These are phyloP conservation scores for Cenococcum geophilum DNA, from an alignment of 495 filamentous ascomycete genomes.

Conservation along the genomic window DNA sequence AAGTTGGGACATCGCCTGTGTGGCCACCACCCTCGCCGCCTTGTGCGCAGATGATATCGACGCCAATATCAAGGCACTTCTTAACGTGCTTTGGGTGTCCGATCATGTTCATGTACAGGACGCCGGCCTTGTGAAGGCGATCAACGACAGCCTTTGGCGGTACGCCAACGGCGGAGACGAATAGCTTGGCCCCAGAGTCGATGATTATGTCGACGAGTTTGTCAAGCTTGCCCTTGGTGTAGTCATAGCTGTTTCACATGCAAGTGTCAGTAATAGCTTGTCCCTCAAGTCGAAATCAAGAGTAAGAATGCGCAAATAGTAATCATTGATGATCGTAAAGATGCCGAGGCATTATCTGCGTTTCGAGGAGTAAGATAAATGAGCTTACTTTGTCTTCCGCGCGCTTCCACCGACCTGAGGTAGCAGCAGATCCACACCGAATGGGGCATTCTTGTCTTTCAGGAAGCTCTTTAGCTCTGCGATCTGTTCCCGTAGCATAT, in stretches of 20 bases:
- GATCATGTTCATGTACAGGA: conserved; percentile 99
- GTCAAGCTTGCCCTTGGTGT: conserved; percentile 97
- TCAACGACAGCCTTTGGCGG: conserved; percentile 86
- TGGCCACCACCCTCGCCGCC: conserved; percentile 90
- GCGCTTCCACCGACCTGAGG: conserved; percentile 92
- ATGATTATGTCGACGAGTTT: conserved; percentile 90
- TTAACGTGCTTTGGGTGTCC: conserved; percentile 95
- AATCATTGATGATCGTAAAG: not conserved
- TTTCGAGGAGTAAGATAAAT: not conserved
- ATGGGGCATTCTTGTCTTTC: conserved; percentile 93
- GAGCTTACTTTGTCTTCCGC: conserved; percentile 81
- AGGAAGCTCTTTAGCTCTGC: conserved; percentile 87
- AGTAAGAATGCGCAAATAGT: not conserved
- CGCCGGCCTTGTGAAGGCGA: conserved; percentile 73
- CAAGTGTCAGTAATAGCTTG: conserved; percentile 7
- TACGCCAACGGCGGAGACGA: conserved; percentile 94
- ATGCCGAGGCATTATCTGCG: not conserved
- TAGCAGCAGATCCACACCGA: conserved; percentile 91
- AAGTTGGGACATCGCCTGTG: conserved; percentile 85
- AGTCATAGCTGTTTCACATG: conserved; percentile 72
- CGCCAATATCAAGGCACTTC: conserved; percentile 84
- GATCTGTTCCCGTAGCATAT: conserved; percentile 94
- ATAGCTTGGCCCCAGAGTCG: conserved; percentile 80
- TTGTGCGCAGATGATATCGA: conserved; percentile 88
- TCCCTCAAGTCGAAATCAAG: not conserved